Evolutionary conservation across 306 rosid species (phyloP).

Genomic region (Rosa persica): DNA sequence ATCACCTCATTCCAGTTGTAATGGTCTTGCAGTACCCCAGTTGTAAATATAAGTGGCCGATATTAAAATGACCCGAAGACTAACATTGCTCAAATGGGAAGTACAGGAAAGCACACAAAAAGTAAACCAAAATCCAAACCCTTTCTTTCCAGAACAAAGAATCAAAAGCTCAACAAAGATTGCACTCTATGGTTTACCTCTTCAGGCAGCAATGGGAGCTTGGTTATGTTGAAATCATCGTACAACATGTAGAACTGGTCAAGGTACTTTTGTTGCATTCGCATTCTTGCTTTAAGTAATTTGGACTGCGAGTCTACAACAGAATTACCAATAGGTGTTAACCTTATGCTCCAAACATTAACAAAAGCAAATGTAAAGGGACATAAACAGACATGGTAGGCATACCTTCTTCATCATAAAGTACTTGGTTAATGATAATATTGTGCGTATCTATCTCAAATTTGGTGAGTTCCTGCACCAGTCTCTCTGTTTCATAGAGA

Average conservation of each 20-base stretch:
- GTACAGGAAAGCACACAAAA: not conserved
- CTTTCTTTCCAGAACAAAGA: not conserved
- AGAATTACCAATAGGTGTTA: slow-evolving; percentile 9
- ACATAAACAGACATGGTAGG: slow-evolving; percentile 4
- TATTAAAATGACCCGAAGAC: not conserved
- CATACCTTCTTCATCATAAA: slow-evolving; percentile 82
- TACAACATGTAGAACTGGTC: slow-evolving; percentile 96
- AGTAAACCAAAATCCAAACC: not conserved
- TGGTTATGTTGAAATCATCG: slow-evolving; percentile 88
- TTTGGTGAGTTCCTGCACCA: slow-evolving; percentile 92
- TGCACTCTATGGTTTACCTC: slow-evolving; percentile 56
- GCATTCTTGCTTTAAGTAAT: slow-evolving; percentile 94
- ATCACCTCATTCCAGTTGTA: not conserved
- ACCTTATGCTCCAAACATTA: not conserved
- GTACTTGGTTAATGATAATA: slow-evolving; percentile 92
- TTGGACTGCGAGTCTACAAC: slow-evolving; percentile 75
- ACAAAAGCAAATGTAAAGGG: not conserved
- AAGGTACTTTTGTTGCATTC: slow-evolving; percentile 91
- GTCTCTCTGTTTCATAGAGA: slow-evolving; percentile 95
- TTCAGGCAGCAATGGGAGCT: slow-evolving; percentile 90
- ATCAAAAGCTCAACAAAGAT: not conserved
- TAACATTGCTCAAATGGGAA: not conserved
- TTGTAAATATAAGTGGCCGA: not conserved
- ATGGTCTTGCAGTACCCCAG: not conserved
- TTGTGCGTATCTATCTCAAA: slow-evolving; percentile 98